Conservation (phyloP, 805 yeast species). For the Saccharomycopsis malanga region DNA sequence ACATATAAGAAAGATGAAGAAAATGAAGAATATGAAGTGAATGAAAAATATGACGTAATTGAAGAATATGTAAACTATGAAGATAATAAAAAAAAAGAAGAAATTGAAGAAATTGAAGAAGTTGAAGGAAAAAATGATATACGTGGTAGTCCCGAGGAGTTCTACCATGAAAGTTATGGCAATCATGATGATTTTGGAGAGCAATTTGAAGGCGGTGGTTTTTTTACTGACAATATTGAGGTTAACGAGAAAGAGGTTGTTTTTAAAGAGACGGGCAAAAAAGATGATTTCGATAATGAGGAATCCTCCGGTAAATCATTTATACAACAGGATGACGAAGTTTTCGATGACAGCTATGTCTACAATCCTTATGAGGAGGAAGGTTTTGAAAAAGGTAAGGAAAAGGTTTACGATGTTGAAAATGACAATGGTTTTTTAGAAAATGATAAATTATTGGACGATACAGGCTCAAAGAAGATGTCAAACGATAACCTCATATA, state of each 20-base stretch:
- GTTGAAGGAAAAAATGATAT: neutral
- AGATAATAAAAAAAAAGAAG: slow-evolving; percentile 3
- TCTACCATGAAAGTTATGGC: no score
- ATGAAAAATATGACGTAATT: neutral
- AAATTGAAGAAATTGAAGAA: neutral
- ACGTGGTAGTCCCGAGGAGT: neutral
- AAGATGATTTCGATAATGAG: neutral
- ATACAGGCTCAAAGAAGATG: no score
- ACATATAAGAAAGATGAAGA: neutral
- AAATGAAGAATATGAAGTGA: neutral
- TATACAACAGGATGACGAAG: slow-evolving; percentile 6
- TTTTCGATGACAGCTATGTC: slow-evolving; percentile 7
- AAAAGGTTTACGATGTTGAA: no score
- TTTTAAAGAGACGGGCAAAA: slow-evolving; percentile 16
- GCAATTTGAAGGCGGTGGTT: neutral
- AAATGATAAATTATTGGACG: no score
- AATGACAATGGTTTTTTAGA: no score
- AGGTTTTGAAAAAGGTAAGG: slow-evolving; percentile 25
- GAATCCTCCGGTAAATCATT: neutral
- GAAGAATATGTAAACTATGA: slow-evolving; percentile 15
- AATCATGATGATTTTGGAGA: neutral
- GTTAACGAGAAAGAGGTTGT: no score
- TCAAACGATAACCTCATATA: no score
- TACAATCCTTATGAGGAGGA: neutral
- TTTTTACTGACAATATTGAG: neutral